A percentile compares a stretch with the other conserved stretches of the same genome.
phyloP scores from a whole-genome alignment of 441 rosid genomes.

The Viola pubescens region DNA sequence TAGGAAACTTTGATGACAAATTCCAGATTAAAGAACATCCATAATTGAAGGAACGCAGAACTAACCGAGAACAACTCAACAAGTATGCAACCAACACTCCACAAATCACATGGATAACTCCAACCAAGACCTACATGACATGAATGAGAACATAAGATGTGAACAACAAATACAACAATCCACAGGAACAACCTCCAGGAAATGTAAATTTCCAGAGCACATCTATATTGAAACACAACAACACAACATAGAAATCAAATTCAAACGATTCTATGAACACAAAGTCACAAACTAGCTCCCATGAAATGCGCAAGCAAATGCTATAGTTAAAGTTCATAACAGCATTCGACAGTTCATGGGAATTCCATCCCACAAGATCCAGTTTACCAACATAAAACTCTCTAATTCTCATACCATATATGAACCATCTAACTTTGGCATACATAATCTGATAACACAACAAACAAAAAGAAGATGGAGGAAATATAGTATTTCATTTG shows the following conservation, averaged over 20 bases:
- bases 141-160: conserved; percentile 3
- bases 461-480: conserved; percentile 16
- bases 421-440: conserved; percentile 6
- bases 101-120: conserved; percentile 82
- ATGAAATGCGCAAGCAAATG: not conserved
- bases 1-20: conserved; percentile 1
- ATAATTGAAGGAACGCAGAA: conserved; percentile 8
- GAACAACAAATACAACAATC: not conserved
- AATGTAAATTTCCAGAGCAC: not conserved
- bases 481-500: conserved; percentile 8
- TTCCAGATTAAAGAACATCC: not conserved
- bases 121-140: conserved; percentile 65
- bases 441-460: conserved; percentile 5
- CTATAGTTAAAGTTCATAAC: not conserved
- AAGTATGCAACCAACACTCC: conserved; percentile 84
- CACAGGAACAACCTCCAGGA: not conserved
- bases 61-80: conserved; percentile 66
- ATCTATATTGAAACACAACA: not conserved
- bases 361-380: not conserved
- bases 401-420: not conserved
- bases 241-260: not conserved
- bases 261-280: not conserved
- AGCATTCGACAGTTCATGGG: not conserved
- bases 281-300: not conserved
- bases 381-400: no score